Base-by-base conservation (phyloP, 257 asterid species). In the Solanum pennellii region DNA sequence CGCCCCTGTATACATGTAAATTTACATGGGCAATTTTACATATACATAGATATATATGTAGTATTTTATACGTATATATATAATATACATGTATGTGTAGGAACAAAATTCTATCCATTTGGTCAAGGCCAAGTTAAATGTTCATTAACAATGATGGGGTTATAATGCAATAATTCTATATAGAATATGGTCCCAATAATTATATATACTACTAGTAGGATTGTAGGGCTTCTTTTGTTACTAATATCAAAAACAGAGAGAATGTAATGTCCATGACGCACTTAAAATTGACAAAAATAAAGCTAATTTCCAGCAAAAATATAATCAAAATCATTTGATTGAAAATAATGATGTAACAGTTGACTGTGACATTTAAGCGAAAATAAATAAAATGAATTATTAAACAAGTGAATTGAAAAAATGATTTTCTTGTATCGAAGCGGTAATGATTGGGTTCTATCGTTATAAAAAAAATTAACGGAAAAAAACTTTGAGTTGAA, bases 191-290 rank as follows among this genome's bases (percentile, higher is more conserved):
- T 73, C 80, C 80, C 80, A 73, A 68, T 27, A 56, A 23, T 21
- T 21, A 20, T 21, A 37, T 37, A 37, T 6, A 5, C 39, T 6
- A 73, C 18, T 10, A 37, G 49, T 20, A 73, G 82, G 49, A 3
- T 4, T 72, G 47, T 35, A 77, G 84, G 84, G 84, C 9, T 23
- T 7, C 44, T 75, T 5, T 3, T 41, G 21, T 6, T 75, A 75
- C 25, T 73, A 77, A 79, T 79, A 45, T 15, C 20, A 80, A 47
- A 80, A 80, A 47, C 42, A 45, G 42, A 47, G 84, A 47, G 66
- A 80, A 47, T 80, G 41, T 80, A 80, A 80, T 80, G 41, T 27
- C 39, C 79, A 79, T 79, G 84, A 79, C 66, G 42, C 68, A 80
- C 39, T 23, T 15, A 77, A 80, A 27, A 15, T 80, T 80, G 84